phyloP scores from a whole-genome alignment of 192 early-diverging fungal genomes.

The Coemansia furcata region DNA sequence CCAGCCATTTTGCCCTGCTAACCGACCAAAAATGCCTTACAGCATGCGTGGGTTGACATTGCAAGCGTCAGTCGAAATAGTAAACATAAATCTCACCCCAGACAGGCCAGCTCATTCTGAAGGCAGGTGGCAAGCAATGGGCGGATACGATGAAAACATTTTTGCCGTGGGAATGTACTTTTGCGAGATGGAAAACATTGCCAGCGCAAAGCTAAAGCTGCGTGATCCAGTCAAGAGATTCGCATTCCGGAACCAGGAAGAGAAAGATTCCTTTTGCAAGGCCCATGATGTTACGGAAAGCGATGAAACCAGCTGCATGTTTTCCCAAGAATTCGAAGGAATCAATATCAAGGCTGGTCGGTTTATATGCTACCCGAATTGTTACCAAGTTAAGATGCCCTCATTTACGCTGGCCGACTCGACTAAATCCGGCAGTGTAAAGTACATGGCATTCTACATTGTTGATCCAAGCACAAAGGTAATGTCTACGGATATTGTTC shows the following conservation, averaged over 20 bases:
- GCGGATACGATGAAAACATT: constrained; percentile 64
- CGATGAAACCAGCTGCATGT: not conserved
- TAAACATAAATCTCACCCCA: constrained; percentile 63
- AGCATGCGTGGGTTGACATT: constrained; percentile 35
- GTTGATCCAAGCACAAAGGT: not conserved
- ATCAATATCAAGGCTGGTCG: not conserved
- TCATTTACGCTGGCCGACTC: not conserved
- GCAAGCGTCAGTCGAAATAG: constrained; percentile 69
- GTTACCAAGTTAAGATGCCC: not conserved
- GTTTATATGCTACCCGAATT: not conserved
- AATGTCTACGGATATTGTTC: not conserved
- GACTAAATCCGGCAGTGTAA: not conserved
- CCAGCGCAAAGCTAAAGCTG: not conserved
- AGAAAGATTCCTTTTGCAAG: not conserved
- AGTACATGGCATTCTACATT: not conserved
- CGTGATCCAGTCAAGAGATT: not conserved
- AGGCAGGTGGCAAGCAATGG: constrained; percentile 68
- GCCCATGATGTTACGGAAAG: not conserved
- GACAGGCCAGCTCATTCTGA: constrained; percentile 57
- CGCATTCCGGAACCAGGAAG: not conserved
- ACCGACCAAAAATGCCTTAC: constrained; percentile 13
- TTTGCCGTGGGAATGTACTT: constrained; percentile 71
- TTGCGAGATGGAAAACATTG: constrained; percentile 67
- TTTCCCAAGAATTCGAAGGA: not conserved
- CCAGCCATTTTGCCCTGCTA: constrained; percentile 12